Base-by-base conservation (phyloP, 2,329 filamentous ascomycete species). In the Fusarium mundagurra region DNA sequence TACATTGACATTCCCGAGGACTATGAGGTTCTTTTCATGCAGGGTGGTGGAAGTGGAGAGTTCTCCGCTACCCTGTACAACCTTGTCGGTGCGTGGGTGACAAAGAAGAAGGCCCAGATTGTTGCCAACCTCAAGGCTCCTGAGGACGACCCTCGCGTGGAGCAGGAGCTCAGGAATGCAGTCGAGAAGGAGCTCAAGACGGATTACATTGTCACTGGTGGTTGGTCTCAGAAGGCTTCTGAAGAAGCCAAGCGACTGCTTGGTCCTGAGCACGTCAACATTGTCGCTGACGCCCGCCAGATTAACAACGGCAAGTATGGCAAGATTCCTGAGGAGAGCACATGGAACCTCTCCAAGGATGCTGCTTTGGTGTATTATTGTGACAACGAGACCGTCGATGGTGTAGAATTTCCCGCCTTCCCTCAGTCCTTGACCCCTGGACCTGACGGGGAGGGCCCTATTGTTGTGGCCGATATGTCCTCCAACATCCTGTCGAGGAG, bases 361-460 rank as follows among this genome's bases (percentile, higher is more conserved):
- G 86, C 92, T 16, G 90, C 94, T 1, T 87, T 97, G 78, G 92
- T 96, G 5, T 98, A 98, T 84, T 95, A 91, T 82, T 98, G 96
- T 82, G 93, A 95, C 82, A 98, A 98, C 78, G 95, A 98, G 86
- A 98, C 94, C 0, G 94, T 97, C 11, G 94, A 98, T 78, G 95
- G 95, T 39, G 94, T 98, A 24, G 96, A 98, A 81, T 98, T 97
- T 77, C 94, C 92, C 11, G 83, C 78, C n/a, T 90, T 90, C 79
- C 96, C 96, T 31, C 84, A 91, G 72, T 82, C 83, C 13, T 86
- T 97, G 31, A 88, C 89, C 55, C 83, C 88, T 17, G 83, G 83
- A 12, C 83, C 86, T 4, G 88, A 91, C 57, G 91, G 91, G 14
- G 88, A 92, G 58, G 90, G 91, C 38, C 91, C 92, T 2, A 89